Evolutionary conservation across 768 basidiomycete species (phyloP).

Genomic region (Fistulinella prunicolor): DNA sequence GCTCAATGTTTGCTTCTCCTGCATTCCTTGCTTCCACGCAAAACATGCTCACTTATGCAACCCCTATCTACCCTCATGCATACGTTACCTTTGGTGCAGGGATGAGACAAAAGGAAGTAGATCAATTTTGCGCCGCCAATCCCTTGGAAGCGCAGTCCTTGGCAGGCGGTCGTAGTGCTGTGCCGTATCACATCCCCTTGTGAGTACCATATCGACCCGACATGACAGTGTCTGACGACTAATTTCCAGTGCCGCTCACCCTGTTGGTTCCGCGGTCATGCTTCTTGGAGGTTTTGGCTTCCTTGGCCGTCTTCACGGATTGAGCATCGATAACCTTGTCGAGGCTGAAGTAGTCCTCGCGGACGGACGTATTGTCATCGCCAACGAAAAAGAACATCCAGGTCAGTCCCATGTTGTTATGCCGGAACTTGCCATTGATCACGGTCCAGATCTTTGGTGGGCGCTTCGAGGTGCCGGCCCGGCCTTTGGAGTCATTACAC

Average conservation of each 20-base stretch:
- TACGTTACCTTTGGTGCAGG: slow-evolving; percentile 89
- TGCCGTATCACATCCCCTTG: slow-evolving; percentile 84
- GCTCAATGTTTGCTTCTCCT: slow-evolving; percentile 35
- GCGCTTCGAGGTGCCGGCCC: slow-evolving; percentile 82
- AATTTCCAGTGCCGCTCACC: slow-evolving; percentile 65
- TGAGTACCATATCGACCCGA: slow-evolving; percentile 35
- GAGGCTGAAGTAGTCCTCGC: slow-evolving; percentile 92
- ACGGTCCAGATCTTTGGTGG: slow-evolving; percentile 75
- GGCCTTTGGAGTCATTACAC: slow-evolving; percentile 77
- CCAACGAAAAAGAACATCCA: slow-evolving; percentile 68
- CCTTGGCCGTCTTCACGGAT: slow-evolving; percentile 75
- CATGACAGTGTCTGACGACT: slow-evolving; percentile 5
- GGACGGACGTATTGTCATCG: slow-evolving; percentile 80
- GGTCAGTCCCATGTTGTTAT: slow-evolving; percentile 39
- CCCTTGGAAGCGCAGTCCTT: slow-evolving; percentile 59
- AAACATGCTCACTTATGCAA: slow-evolving; percentile 46
- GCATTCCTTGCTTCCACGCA: slow-evolving; percentile 34
- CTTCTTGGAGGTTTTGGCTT: slow-evolving; percentile 88
- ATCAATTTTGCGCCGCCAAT: slow-evolving; percentile 67
- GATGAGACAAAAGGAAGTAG: slow-evolving; percentile 80
- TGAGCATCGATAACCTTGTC: slow-evolving; percentile 87
- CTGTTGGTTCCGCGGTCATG: slow-evolving; percentile 77
- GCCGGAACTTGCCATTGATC: neutral
- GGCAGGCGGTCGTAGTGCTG: slow-evolving; percentile 46
- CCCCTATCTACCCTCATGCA: slow-evolving; percentile 65